phyloP scores from a whole-genome alignment of 78 protist genomes.

The Acrasis kona region DNA sequence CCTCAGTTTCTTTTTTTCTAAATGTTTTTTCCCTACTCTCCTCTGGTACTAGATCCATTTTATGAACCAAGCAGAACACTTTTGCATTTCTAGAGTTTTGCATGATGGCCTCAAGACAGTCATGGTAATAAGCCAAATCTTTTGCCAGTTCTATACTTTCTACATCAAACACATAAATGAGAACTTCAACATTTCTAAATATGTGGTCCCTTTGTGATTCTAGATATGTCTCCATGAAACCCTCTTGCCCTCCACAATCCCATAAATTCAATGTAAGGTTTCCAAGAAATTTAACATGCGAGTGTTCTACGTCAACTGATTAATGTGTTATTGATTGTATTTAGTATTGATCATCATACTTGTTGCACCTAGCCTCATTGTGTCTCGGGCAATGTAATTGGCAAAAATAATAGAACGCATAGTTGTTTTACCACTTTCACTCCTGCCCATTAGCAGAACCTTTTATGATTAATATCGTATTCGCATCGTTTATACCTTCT shows the following conservation, averaged over 20 bases:
- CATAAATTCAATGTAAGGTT: constrained; percentile 91
- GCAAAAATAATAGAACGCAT: constrained; percentile 96
- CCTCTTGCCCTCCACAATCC: constrained; percentile 98
- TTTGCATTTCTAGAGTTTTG: constrained; percentile 69
- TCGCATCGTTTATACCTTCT: too few relatives aligned
- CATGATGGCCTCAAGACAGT: constrained; percentile 70
- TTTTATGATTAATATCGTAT: constrained; percentile 13
- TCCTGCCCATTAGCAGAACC: constrained; percentile 90
- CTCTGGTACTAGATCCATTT: constrained; percentile 91
- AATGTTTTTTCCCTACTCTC: constrained; percentile 51
- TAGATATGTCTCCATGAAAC: constrained; percentile 90
- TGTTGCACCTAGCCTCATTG: constrained; percentile 81
- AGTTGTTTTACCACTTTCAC: constrained; percentile 91
- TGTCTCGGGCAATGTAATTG: constrained; percentile 85
- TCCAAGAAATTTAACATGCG: constrained; percentile 92
- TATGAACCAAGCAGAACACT: constrained; percentile 88
- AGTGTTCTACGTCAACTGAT: constrained; percentile 87
- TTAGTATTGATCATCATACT: constrained; percentile 19
- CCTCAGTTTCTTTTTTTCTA: constrained; percentile 46
- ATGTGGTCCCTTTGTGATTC: constrained; percentile 89
- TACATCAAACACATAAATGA: constrained; percentile 29
- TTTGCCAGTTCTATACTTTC: constrained; percentile 11
- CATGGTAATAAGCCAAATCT: constrained; percentile 67
- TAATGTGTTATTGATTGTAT: background rate
- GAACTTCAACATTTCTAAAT: constrained; percentile 90